Evolutionary conservation across 345 rosid species (phyloP), one percentile per base, ranked within the genome.

Genomic region (Eucalyptus sp.): DNA sequence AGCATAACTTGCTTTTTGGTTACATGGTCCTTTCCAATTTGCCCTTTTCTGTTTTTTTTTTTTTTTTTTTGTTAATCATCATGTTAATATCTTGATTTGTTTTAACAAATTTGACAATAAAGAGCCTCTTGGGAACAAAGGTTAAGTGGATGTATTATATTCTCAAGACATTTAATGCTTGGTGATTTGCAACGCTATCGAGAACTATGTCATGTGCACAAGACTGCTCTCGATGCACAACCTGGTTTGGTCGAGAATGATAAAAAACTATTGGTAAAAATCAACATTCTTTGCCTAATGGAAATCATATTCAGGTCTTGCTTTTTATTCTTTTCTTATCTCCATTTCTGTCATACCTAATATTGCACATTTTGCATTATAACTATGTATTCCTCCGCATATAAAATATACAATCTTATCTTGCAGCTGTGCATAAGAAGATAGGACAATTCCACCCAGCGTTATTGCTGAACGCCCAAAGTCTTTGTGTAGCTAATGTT

Each of bases 221-320:
- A 94, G 43, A 94, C 96, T 88, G 92, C 97, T 89, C 92, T 96
- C 88, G 93, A 92, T 87, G 95, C 99, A 85, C 99, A 98, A 88
- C 98, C 98, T 71, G 98, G 99, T 60, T 91, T 98, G 50, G 96
- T 98, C 89, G 96, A 96, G 92, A 97, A 98, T 87, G 96, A 95
- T 92, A 94, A 95, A 92, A 96, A 97, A 91, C 93, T 98, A 22
- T 90, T 97, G 94, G 99, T 97, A 89, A 98, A 97, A 92, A 96
- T 98, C 86, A 98, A 98, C 93, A 98, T 97, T 89, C 99, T 98
- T 64, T 96, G 99, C 92, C 93, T 98, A 87, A 98, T 96, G 93
- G 99, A 98, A 92, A 98, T 98, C 89, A 98, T 98, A 91, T 98
- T 97, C 91, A 97, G 96, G 99, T 98, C 87, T 24, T 7, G n/a